Base-by-base conservation (phyloP, 345 rosid genomes). In the Eucalyptus globulus region DNA sequence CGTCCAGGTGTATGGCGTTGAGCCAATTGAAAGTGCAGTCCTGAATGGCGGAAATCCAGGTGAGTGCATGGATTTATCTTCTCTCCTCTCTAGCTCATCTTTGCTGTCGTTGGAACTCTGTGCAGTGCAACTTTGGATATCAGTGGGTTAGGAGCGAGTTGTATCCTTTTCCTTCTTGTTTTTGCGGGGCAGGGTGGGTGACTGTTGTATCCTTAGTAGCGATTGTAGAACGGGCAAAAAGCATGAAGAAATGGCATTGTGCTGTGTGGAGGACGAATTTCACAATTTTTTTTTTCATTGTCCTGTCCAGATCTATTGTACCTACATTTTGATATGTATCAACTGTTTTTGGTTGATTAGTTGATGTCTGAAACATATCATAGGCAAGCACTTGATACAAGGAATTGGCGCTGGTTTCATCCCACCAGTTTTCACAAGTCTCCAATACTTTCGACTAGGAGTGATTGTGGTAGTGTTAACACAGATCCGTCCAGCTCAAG, bases 321-420 rank as follows among this genome's bases (percentile, higher is more conserved):
- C 83, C 8, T 5, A 34, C 43, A 19, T 76, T 72, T 76, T 76
- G 14, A 76, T 76, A 76, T 21, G 47, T 37, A 37, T 76, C 15
- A 21, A 37, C 47, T 19, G 14, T 11, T 76, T 76, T 76, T 76
- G 83, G 27, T 11, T 4, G 8, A 76, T 37, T 37, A 9, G 27
- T 37, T 76, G 83, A 76, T 60, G 47, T 87, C 24, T 60, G 14
- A 49, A 37, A 53, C 44, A 17, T 21, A 21, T 76, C 15, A 11
- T 11, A 96, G 97, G 96, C 85, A 83, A 86, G 53, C 96, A 95
- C 92, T 60, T 86, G 89, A 95, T 96, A n/a, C 91, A 94, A 87
- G 98, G 97, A 80, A 90, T 95, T 90, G 97, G 97, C 15, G 93
- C 95, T 86, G 96, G 96, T 80, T 6, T 93, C 58, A 86, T 96